A percentile compares a stretch with the other conserved stretches of the same genome.
Evolutionary conservation across 192 early-diverging fungal species (phyloP).

Genomic region (Phycomyces blakesleeanus): DNA sequence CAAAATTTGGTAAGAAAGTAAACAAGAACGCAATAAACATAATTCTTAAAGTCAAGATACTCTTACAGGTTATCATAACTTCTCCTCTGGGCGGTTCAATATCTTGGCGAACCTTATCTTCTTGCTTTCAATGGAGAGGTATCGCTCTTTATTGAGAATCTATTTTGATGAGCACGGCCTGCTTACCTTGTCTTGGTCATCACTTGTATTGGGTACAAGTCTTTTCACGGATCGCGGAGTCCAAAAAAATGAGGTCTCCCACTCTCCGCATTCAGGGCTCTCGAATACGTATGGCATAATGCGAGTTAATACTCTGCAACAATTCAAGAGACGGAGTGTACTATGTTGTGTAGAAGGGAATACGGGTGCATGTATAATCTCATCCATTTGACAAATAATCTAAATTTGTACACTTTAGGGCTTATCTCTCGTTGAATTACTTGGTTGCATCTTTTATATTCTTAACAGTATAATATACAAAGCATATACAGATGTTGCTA

Average conservation of each 20-base stretch:
- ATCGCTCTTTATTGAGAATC: neutral
- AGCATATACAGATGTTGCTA: neutral
- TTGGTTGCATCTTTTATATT: too few relatives aligned
- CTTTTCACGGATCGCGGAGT: conserved; percentile 18
- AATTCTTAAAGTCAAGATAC: neutral
- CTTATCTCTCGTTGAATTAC: too few relatives aligned
- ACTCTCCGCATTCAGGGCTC: conserved; percentile 36
- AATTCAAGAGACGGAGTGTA: conserved; percentile 68
- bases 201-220: neutral
- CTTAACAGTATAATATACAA: neutral
- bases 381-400: conserved; percentile 47
- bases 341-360: conserved; percentile 44
- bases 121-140: neutral
- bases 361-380: conserved; percentile 43
- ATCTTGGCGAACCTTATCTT: neutral
- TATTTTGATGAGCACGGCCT: neutral
- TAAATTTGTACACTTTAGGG: too few relatives aligned
- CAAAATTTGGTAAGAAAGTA: neutral
- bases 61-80: conserved; percentile 45
- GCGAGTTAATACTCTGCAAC: conserved; percentile 77
- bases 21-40: neutral
- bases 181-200: neutral
- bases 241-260: conserved; percentile 69
- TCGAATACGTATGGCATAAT: conserved; percentile 86
- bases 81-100: conserved; percentile 39